phyloP scores from a whole-genome alignment of 73 alveolate species.

The Symbiodinium pilosum region DNA sequence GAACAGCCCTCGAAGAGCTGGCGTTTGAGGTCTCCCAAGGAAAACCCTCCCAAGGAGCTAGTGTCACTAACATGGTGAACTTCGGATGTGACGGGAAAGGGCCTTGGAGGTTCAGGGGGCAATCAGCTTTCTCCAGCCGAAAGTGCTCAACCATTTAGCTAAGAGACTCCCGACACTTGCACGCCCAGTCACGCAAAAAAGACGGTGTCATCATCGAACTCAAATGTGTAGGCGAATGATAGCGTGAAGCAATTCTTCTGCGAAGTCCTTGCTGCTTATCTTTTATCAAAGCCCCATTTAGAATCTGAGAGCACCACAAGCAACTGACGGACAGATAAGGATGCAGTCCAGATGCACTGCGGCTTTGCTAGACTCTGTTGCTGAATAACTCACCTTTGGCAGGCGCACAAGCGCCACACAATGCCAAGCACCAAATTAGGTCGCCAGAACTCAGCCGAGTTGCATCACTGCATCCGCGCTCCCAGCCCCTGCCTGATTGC shows the following conservation, averaged over 20 bases:
- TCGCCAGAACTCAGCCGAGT: too few species aligned
- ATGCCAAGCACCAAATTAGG: not conserved
- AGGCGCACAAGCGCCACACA: not conserved
- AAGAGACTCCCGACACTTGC: too few species aligned
- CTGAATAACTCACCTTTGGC: not conserved
- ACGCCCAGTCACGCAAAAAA: constrained; percentile 68
- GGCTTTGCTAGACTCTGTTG: not conserved
- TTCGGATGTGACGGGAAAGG: too few species aligned
- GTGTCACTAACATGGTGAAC: too few species aligned
- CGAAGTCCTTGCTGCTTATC: not conserved
- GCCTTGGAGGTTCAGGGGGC: too few species aligned
- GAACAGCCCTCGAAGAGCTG: too few species aligned
- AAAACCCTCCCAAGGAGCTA: too few species aligned
- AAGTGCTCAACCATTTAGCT: too few species aligned
- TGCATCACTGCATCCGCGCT: constrained; percentile 43
- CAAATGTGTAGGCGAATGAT: constrained; percentile 73
- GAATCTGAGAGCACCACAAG: too few species aligned
- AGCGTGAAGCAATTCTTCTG: constrained; percentile 61
- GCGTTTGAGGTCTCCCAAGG: too few species aligned
- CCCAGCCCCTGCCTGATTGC: constrained; percentile 85
- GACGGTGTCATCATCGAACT: constrained; percentile 58
- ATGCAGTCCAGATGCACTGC: not conserved
- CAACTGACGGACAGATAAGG: too few species aligned
- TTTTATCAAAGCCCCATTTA: not conserved
- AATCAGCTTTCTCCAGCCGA: too few species aligned